phyloP scores from a whole-genome alignment of 495 filamentous ascomycete species.

The Aspergillus saccharolyticus region DNA sequence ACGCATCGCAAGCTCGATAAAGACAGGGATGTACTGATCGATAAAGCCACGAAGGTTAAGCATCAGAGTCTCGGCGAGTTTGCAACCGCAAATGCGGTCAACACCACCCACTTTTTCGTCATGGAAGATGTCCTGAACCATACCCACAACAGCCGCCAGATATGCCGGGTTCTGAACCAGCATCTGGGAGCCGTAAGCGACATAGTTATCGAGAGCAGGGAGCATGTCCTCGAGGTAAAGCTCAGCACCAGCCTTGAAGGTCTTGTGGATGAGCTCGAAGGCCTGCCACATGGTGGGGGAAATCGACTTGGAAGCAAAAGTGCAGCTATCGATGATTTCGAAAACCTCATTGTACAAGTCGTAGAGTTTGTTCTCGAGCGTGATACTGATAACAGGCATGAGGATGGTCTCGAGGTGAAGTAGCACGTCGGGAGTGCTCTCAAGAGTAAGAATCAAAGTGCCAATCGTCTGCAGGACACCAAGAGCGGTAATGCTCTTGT shows the following conservation, averaged over 20 bases:
- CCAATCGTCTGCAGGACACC: constrained; percentile 97
- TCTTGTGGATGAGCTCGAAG: constrained; percentile 91
- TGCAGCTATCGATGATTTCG: constrained; percentile 98
- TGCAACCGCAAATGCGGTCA: constrained; percentile 97
- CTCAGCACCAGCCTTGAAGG: constrained; percentile 95
- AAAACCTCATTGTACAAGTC: constrained; percentile 97
- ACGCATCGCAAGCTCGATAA: constrained; percentile 82
- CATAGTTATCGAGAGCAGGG: constrained; percentile 93
- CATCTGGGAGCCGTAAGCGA: constrained; percentile 78
- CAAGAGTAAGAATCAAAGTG: constrained; percentile 90
- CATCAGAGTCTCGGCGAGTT: constrained; percentile 95
- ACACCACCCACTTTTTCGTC: constrained; percentile 91
- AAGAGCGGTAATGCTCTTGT: constrained; percentile 96
- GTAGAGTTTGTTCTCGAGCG: constrained; percentile 94
- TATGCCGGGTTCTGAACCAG: constrained; percentile 81
- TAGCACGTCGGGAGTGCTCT: constrained; percentile 93
- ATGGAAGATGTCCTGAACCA: constrained; percentile 68
- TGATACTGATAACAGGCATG: constrained; percentile 94
- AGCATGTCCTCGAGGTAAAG: constrained; percentile 99
- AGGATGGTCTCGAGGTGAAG: constrained; percentile 89
- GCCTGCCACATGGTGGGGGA: constrained; percentile 97
- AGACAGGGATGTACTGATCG: constrained; percentile 79
- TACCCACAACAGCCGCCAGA: constrained; percentile 78
- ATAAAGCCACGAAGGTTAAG: constrained; percentile 87
- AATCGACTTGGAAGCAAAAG: constrained; percentile 94